Conservation (phyloP, 495 filamentous ascomycete species). For the Sphaerosporella brunnea region DNA sequence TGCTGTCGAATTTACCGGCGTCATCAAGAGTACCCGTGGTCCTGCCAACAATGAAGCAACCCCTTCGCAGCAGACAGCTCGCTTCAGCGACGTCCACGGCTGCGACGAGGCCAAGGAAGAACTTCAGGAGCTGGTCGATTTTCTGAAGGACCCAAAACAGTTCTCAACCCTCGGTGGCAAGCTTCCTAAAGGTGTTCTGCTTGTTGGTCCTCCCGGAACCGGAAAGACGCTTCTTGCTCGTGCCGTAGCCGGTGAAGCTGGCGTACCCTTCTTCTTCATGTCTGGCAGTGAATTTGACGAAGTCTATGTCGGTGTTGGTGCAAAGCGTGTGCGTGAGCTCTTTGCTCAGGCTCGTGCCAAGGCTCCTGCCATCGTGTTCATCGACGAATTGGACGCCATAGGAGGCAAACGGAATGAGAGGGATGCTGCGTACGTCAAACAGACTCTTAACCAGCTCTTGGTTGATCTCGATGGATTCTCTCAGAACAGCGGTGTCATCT, state of each 20-base stretch:
- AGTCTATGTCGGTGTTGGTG: slow-evolving; percentile 93
- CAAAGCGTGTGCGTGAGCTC: slow-evolving; percentile 93
- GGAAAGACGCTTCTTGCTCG: slow-evolving; percentile 96
- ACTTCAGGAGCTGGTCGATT: slow-evolving; percentile 89
- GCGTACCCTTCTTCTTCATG: slow-evolving; percentile 99
- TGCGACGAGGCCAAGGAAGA: slow-evolving; percentile 98
- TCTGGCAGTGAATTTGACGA: slow-evolving; percentile 97
- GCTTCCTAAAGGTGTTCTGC: slow-evolving; percentile 85
- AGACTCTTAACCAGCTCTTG: slow-evolving; percentile 90
- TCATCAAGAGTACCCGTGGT: slow-evolving; percentile 59
- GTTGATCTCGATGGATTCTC: slow-evolving; percentile 98
- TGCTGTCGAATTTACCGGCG: slow-evolving; percentile 55
- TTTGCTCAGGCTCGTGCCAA: slow-evolving; percentile 75
- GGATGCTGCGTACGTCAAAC: slow-evolving; percentile 90
- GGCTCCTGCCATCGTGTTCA: slow-evolving; percentile 91
- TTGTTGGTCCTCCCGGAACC: slow-evolving; percentile 90
- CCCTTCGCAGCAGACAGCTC: slow-evolving; percentile 71
- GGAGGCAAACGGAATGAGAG: slow-evolving; percentile 83
- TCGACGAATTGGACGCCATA: slow-evolving; percentile 93
- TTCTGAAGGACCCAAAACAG: slow-evolving; percentile 74
- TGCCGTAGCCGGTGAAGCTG: slow-evolving; percentile 89
- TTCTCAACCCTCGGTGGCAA: slow-evolving; percentile 89
- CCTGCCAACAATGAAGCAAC: slow-evolving; percentile 62
- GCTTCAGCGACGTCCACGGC: slow-evolving; percentile 88
- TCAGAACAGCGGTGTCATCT: slow-evolving; percentile 81